phyloP scores from a whole-genome alignment of 345 rosid genomes.

The Cardamine resedifolia region DNA sequence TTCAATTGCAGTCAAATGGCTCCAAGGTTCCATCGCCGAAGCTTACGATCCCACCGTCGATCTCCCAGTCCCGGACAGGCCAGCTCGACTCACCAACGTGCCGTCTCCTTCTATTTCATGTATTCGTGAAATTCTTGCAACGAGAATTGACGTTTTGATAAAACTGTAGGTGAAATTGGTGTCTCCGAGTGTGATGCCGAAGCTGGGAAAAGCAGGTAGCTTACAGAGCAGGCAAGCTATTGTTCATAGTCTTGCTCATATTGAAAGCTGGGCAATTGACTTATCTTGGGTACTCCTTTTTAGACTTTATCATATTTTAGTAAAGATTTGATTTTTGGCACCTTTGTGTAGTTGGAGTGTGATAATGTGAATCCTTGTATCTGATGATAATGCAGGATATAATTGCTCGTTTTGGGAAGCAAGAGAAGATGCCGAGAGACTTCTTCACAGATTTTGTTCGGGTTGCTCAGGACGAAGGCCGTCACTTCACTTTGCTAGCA shows the following conservation, averaged over 20 bases:
- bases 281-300: slow-evolving; percentile 69
- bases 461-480: slow-evolving; percentile 91
- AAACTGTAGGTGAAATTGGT: slow-evolving; percentile 66
- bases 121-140: slow-evolving; percentile 25
- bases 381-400: slow-evolving; percentile 54
- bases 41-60: slow-evolving; percentile 53
- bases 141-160: neutral
- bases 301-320: neutral
- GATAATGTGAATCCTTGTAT: neutral
- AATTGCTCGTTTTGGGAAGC: slow-evolving; percentile 88
- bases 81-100: slow-evolving; percentile 76
- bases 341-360: neutral
- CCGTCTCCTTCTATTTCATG: neutral
- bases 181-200: slow-evolving; percentile 87
- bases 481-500: slow-evolving; percentile 80
- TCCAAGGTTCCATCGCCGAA: slow-evolving; percentile 57
- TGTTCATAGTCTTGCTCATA: slow-evolving; percentile 86
- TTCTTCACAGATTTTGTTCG: slow-evolving; percentile 85
- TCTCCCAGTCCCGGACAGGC: slow-evolving; percentile 67
- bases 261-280: slow-evolving; percentile 93
- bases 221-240: slow-evolving; percentile 91
- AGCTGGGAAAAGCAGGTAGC: slow-evolving; percentile 91
- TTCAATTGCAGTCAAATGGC: slow-evolving; percentile 71
- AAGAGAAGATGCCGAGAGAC: slow-evolving; percentile 88
- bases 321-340: neutral